Base-by-base conservation (phyloP, 2,329 filamentous ascomycete species). In the Scedosporium apiospermum region DNA sequence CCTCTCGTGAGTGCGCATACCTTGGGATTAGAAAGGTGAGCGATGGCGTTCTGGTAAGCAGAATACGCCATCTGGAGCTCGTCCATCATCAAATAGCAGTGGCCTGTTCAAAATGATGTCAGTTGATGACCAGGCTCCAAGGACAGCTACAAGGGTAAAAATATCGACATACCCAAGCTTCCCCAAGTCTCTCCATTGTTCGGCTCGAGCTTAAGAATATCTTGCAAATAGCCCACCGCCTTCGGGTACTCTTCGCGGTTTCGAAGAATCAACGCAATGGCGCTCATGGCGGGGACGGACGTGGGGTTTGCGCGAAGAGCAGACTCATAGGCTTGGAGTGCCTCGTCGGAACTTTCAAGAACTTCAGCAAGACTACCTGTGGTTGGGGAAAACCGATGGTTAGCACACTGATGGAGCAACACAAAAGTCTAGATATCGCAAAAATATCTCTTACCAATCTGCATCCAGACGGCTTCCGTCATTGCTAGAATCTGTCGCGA, bases 81-180 rank as follows among this genome's bases (percentile, higher is more conserved):
- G 71, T 99, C 95, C 85, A 96, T 96, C 95, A 99, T 99, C 27
- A 99, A 81, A 73, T 93, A 96, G 77, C 95, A 98, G 74, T 98
- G 95, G n/a, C 95, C 91, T 93, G 68, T 14, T 55, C 34, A 7
- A n/a, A 21, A 14, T 51, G 5, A n/a, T 14, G 34, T 30, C 2
- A n/a, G 38, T 18, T 26, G 3, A 27, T 6, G n/a, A n/a, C 21
- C 21, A 26, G 16, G 3, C 3, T 34, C 30, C 30, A 34, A 42
- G 21, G 26, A 3, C 12, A 23, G 7, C 46, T 10, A 58, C 18
- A 14, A 57, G 21, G 18, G 16, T 21, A 30, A 16, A 16, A 44
- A 9, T 18, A 21, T 21, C 12, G 62, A 73, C 84, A 67, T 81
- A 95, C 91, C 93, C 34, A 98, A 81, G 72, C 92, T 96, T 58